Evolutionary conservation across 768 basidiomycete genomes (phyloP).

Genomic region (Suillus tomentosus): DNA sequence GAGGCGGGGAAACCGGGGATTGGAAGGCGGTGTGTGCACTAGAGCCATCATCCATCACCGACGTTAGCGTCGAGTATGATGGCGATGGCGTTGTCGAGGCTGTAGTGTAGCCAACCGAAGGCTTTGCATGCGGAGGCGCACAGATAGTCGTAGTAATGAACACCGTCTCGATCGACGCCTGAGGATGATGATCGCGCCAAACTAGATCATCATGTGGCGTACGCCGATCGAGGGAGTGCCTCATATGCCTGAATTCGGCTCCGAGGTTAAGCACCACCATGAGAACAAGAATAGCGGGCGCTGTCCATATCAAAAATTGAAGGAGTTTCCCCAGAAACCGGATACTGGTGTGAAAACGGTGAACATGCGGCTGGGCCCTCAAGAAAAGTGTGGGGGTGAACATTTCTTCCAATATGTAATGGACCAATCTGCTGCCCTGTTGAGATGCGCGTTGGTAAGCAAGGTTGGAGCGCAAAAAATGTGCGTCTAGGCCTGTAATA

Average conservation of each 20-base stretch:
- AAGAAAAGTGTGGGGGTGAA: constrained; percentile 59
- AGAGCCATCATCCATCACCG: constrained; percentile 18
- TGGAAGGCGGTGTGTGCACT: constrained; percentile 5
- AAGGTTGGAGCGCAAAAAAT: constrained; percentile 56
- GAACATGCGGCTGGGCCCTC: constrained; percentile 15
- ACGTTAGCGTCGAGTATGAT: constrained; percentile 11
- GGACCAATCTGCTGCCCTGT: constrained; percentile 51
- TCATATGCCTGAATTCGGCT: constrained; percentile 29
- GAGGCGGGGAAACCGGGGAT: constrained; percentile 1
- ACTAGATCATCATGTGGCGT: constrained; percentile 13
- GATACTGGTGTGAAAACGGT: constrained; percentile 12
- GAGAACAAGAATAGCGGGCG: constrained; percentile 20
- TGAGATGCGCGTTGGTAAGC: constrained; percentile 45
- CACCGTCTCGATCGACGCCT: constrained; percentile 26
- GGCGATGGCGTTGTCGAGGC: constrained; percentile 12
- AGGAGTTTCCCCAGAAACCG: constrained; percentile 17
- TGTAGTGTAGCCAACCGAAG: constrained; percentile 2
- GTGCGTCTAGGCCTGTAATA: constrained; percentile 43
- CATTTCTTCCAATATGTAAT: constrained; percentile 57
- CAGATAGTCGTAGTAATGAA: constrained; percentile 32
- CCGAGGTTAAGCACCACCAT: constrained; percentile 28
- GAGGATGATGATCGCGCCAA: constrained; percentile 11
- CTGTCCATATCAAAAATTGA: constrained; percentile 20
- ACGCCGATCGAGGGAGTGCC: constrained; percentile 26
- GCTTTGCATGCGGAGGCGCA: constrained; percentile 14